Conservation (phyloP, 352 stramenopile genomes). For the Pythium periplocum region DNA sequence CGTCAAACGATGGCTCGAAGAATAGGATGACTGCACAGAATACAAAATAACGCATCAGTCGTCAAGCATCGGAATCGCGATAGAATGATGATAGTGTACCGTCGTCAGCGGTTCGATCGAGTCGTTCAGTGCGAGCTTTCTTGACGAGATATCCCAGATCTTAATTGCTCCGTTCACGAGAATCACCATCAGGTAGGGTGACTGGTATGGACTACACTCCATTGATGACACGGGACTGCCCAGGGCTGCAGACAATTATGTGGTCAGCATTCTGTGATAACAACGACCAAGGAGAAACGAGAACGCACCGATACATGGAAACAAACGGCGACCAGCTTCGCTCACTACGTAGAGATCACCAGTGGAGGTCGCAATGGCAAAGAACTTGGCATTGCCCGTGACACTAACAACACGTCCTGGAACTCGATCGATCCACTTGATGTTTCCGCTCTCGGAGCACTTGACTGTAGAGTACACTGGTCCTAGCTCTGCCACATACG, state of each 20-base stretch:
- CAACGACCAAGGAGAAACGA: not conserved
- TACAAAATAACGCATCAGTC: not conserved
- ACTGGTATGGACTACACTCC: slow-evolving; percentile 61
- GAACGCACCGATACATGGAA: slow-evolving; percentile 68
- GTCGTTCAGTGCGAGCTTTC: slow-evolving; percentile 45
- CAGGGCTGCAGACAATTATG: slow-evolving; percentile 32
- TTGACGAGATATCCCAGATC: slow-evolving; percentile 61
- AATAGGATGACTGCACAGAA: slow-evolving; percentile 14
- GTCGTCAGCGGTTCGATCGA: slow-evolving; percentile 63
- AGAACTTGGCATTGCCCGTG: slow-evolving; percentile 63
- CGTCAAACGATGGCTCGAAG: slow-evolving; percentile 39
- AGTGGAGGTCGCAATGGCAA: slow-evolving; percentile 48
- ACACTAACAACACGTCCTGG: slow-evolving; percentile 48
- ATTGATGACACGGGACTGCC: slow-evolving; percentile 55
- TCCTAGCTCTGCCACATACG: slow-evolving; percentile 30
- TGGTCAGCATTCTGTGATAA: not conserved
- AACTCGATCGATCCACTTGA: slow-evolving; percentile 82
- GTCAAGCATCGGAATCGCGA: not conserved
- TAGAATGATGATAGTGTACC: slow-evolving; percentile 15
- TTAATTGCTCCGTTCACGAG: slow-evolving; percentile 52
- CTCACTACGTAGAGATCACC: slow-evolving; percentile 69
- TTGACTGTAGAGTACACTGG: slow-evolving; percentile 70
- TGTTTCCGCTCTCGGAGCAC: slow-evolving; percentile 40
- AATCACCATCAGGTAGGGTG: slow-evolving; percentile 71
- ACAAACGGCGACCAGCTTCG: slow-evolving; percentile 55